Evolutionary conservation across 2,329 filamentous ascomycete genomes (phyloP), one percentile per base, ranked within the genome.

Genomic region (Botrytis elliptica): DNA sequence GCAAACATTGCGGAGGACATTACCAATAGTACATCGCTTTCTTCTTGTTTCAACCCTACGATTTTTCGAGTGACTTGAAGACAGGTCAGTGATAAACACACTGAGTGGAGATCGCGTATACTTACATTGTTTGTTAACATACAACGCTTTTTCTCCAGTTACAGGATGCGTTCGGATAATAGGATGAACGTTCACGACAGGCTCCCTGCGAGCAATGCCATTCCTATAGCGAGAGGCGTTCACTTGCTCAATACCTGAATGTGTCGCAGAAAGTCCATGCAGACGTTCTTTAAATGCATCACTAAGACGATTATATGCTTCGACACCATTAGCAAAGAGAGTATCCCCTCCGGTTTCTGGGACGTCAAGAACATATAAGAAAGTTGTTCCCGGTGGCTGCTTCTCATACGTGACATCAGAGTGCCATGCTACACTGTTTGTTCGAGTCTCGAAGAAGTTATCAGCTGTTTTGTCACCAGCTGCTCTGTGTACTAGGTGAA

Each of bases 301-400:
- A 72, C 91, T 94, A 4, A 98, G 86, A 9, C 94, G 88, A 75
- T 90, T 88, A 81, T 97, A 98, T 0, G 95, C 94, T 82, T 92
- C 91, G 0, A 86, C 93, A 77, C 92, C 89, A 80, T 97, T 92
- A 64, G 87, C 89, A 79, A 97, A 97, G 4, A 97, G 84, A 0
- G 94, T 97, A 81, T 97, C 94, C 66, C 94, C 95, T 52, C 94
- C 94, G 0, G 89, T 91, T 57, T 88, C 86, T 1, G 94, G 94
- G 63, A 89, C 91, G 80, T 97, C 94, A n/a, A 98, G 87, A 68
- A 94, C 86, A 81, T 97, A 97, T 52, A 97, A 83, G 83, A 97
- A 97, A 0, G 95, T 97, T 0, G 94, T 97, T 44, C 94, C 93
- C 0, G 95, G 94, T 1, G 95, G 94, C 83, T 98, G 94, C 77